These are phyloP conservation scores for Coriolopsis trogii DNA, from an alignment of 1,284 basidiomycete genomes.

Conservation along the genomic window DNA sequence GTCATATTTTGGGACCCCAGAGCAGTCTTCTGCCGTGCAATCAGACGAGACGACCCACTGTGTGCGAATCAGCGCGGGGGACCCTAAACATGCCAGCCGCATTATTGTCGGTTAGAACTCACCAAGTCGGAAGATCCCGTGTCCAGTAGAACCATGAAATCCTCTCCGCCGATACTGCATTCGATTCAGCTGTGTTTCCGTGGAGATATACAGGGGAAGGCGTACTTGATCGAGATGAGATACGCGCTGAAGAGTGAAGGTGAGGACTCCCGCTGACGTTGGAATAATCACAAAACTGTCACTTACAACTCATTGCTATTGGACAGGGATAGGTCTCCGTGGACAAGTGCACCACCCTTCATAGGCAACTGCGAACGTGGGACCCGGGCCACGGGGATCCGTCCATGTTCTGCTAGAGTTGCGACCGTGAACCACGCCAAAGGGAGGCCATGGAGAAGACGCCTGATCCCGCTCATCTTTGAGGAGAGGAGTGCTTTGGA, in stretches of 20 bases:
- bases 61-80: slow-evolving; percentile 16
- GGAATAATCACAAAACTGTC: not conserved
- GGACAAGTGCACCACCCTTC: slow-evolving; percentile 30
- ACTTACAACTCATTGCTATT: slow-evolving; percentile 43
- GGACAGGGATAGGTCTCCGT: slow-evolving; percentile 33
- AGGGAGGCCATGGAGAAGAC: not conserved
- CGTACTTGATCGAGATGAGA: slow-evolving; percentile 41
- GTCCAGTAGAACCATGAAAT: slow-evolving; percentile 56
- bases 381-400: slow-evolving; percentile 36
- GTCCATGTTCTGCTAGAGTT: slow-evolving; percentile 19
- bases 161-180: slow-evolving; percentile 46
- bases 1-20: slow-evolving; percentile 35
- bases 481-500: not conserved
- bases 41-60: slow-evolving; percentile 43
- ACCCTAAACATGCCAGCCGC: slow-evolving; percentile 11
- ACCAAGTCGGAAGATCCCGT: slow-evolving; percentile 60
- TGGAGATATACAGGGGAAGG: too few relatives aligned
- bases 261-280: too few relatives aligned
- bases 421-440: slow-evolving; percentile 4
- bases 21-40: slow-evolving; percentile 37
- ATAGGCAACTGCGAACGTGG: slow-evolving; percentile 18
- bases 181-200: slow-evolving; percentile 18
- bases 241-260: slow-evolving; percentile 48
- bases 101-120: slow-evolving; percentile 16
- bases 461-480: not conserved